A percentile compares a stretch with the other conserved stretches of the same genome.
These are phyloP conservation scores for Lactifluus hygrophoroides DNA, from an alignment of 768 basidiomycete species.

Conservation along the genomic window DNA sequence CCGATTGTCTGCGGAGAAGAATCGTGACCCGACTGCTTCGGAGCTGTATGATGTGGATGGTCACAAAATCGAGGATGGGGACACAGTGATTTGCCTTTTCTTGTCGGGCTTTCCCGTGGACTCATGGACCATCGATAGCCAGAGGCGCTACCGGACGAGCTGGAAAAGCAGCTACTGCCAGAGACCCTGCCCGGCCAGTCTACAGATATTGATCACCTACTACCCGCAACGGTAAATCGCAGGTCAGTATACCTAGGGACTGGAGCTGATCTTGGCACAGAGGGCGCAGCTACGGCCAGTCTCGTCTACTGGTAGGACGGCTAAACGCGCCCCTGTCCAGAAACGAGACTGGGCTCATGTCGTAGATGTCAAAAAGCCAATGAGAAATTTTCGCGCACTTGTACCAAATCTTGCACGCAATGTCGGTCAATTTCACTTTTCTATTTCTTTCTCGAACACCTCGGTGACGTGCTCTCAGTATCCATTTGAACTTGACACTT, in stretches of 20 bases:
- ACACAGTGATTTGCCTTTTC: not conserved
- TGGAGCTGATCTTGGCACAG: slow-evolving; percentile 28
- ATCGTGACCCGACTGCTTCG: slow-evolving; percentile 37
- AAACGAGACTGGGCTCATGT: slow-evolving; percentile 99
- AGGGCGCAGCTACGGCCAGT: slow-evolving; percentile 51
- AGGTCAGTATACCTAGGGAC: not conserved
- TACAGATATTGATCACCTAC: slow-evolving; percentile 70
- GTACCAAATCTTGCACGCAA: slow-evolving; percentile 96
- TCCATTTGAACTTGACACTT: slow-evolving; percentile 97
- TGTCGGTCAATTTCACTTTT: slow-evolving; percentile 32
- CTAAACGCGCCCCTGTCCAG: slow-evolving; percentile 41
- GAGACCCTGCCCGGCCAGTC: slow-evolving; percentile 14
- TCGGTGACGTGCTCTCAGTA: slow-evolving; percentile 44
- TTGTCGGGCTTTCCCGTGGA: not conserved
- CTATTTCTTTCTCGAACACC: not conserved
- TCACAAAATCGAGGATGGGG: not conserved
- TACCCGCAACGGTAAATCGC: slow-evolving; percentile 33
- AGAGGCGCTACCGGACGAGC: not conserved
- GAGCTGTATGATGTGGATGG: slow-evolving; percentile 24
- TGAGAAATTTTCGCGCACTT: slow-evolving; percentile 82
- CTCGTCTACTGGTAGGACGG: slow-evolving; percentile 33
- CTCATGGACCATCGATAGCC: slow-evolving; percentile 2
- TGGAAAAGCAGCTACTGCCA: slow-evolving; percentile 21
- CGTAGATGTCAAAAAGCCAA: slow-evolving; percentile 85
- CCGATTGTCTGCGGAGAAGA: slow-evolving; percentile 52